Evolutionary conservation across 2,329 filamentous ascomycete genomes (phyloP).

Genomic region (Apiospora arundinis): DNA sequence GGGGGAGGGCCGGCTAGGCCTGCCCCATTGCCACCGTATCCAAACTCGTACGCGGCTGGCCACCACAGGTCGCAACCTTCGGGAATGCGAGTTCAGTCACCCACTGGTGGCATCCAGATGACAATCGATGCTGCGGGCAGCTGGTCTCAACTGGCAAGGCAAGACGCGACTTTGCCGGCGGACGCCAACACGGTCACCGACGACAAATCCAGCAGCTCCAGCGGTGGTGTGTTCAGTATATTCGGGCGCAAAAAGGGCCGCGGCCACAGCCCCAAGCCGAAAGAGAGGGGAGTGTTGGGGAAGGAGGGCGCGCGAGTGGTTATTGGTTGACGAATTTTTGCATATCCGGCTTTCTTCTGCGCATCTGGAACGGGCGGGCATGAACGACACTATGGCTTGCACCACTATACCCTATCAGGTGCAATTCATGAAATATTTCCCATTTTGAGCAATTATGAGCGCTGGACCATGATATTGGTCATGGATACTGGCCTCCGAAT

Average conservation of each 20-base stretch:
- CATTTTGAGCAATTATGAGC: conserved; percentile 10
- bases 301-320: conserved; percentile 92
- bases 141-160: conserved; percentile 89
- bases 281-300: conserved; percentile 89
- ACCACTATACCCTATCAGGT: conserved; percentile 23
- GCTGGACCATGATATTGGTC: background rate
- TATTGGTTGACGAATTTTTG: conserved; percentile 60
- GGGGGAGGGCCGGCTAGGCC: conserved; percentile 22
- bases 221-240: conserved; percentile 90
- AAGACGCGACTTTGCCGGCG: conserved; percentile 75
- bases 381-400: conserved; percentile 19
- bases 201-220: conserved; percentile 61
- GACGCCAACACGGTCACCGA: conserved; percentile 65
- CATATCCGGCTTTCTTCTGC: conserved; percentile 19
- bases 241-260: conserved; percentile 87
- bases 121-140: conserved; percentile 87
- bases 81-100: conserved; percentile 74
- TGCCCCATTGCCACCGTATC: conserved; percentile 49
- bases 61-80: conserved; percentile 58
- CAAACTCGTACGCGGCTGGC: conserved; percentile 55
- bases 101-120: conserved; percentile 86
- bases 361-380: conserved; percentile 14
- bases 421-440: background rate
- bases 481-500: background rate
- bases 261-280: conserved; percentile 91